Evolutionary conservation across 108 stramenopile species (phyloP), one percentile per base, ranked within the genome.

Genomic region (Hondaea fermentalgiana): DNA sequence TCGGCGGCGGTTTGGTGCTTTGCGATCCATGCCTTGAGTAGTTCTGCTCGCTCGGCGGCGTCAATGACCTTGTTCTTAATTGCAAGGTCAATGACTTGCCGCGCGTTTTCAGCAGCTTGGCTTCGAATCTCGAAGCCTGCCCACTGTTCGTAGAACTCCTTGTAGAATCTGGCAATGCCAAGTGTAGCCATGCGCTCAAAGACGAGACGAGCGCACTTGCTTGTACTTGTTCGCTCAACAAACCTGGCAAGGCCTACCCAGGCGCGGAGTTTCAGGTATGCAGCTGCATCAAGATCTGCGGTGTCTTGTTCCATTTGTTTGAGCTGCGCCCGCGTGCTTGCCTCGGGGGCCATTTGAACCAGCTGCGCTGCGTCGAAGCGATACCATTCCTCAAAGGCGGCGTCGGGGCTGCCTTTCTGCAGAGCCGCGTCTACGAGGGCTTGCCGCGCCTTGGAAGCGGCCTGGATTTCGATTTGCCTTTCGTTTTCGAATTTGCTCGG

Each of bases 121-220:
- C 28, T 53, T 6, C 76, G 45, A 23, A 53, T 53, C 23, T 47
- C 76, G 51, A 83, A 83, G n/a, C 76, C 76, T 6, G 76, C 45
- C 76, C 76, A 83, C 28, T 47, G 49, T 45, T 83, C 76, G 51
- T 83, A 83, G 25, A 83, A 53, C 51, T 83, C 76, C 49, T 47
- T 83, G 23, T 83, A 83, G 49, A 19, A 83, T 45, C 49, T 83
- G 3, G 76, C 76, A 35, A 83, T 83, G 8, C 76, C 76, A 8
- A 12, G 10, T 0, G 19, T 3, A 23, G 6, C 8, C 76, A 83
- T 83, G 49, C 28, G 45, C 28, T 83, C 49, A 23, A 53, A 83
- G 51, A 83, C 76, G 23, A 83, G n/a, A 21, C 76, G 76, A 12
- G 76, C 76, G 28, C 76, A 83, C 45, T 83, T 83, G 76, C 23